Conservation (phyloP, 495 filamentous ascomycete species). For the Penicillium pancosmium region DNA sequence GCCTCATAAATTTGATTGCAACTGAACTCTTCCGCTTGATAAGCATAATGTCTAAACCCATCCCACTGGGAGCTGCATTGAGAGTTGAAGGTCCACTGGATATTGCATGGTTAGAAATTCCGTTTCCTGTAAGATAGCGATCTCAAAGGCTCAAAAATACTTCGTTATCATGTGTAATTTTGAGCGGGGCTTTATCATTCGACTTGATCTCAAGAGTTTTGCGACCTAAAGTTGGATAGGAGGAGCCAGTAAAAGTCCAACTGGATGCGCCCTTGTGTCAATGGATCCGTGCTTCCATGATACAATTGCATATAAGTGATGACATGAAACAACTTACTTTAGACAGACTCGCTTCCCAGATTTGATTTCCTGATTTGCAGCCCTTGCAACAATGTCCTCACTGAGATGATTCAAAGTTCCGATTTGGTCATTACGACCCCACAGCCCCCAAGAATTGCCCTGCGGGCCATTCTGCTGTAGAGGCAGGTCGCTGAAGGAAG, state of each 20-base stretch:
- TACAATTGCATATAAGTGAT: neutral
- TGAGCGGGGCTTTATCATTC: neutral
- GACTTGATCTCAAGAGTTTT: constrained; percentile 5
- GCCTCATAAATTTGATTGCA: neutral
- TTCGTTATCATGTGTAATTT: constrained; percentile 9
- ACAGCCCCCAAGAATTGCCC: constrained; percentile 8
- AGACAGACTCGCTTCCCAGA: constrained; percentile 2
- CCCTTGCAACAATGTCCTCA: constrained; percentile 1
- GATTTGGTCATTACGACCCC: constrained; percentile 6
- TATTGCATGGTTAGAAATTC: neutral
- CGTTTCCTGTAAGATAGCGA: neutral
- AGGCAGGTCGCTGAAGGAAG: constrained; percentile 1
- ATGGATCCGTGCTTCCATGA: neutral
- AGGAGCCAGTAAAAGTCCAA: constrained; percentile 5
- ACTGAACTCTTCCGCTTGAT: constrained; percentile 31
- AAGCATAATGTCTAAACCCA: constrained; percentile 48
- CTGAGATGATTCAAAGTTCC: constrained; percentile 10
- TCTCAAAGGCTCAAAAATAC: neutral
- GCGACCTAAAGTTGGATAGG: constrained; percentile 4
- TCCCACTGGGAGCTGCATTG: constrained; percentile 56
- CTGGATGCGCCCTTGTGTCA: neutral
- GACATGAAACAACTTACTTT: neutral
- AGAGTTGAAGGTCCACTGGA: constrained; percentile 24
- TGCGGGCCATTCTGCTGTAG: constrained; percentile 3
- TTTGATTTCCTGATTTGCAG: constrained; percentile 7